Base-by-base conservation (phyloP, 1,284 basidiomycete genomes). In the Albatrellus sp. region DNA sequence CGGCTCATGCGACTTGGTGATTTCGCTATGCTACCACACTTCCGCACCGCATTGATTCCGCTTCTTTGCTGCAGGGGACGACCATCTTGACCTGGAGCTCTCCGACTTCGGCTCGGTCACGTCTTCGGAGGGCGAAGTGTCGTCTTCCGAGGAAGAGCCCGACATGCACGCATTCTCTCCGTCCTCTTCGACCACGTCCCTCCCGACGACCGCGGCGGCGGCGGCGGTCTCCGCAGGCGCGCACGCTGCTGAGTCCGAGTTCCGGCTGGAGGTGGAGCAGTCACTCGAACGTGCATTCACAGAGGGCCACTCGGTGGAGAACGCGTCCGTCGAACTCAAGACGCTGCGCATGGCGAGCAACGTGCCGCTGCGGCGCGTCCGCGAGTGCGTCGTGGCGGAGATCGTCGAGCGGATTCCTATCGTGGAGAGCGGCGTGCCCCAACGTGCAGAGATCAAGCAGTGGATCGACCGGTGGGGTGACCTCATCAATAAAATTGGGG, bases 321-420 rank as follows among this genome's bases (percentile, higher is more conserved):
- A 94, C 62, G 90, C 90, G 1, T 74, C 88, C 0, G 89, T 94
- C 53, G 90, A 94, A 59, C 73, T 94, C 53, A 94, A 93, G 69
- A 94, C 90, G 42, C 72, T 94, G 44, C 80, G 91, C 39, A 94
- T 94, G 91, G 89, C 90, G 36, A 85, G 80, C 52, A 94, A 94
- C 57, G 91, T 93, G 38, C 73, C 85, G 3, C 71, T 91, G 20
- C 69, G 70, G 14, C 72, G 77, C 49, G 90, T 94, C 39, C 73
- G 84, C 43, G 80, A 84, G 59, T 80, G 81, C 12, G 88, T 91
- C 24, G 70, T 93, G 30, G 71, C 70, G 14, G 79, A 75, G 28
- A 70, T 90, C 46, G 80, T 89, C 43, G 75, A 80, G 49, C 71
- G 70, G 47, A 77, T 89, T 32, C 63, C 62, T 45, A 58, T 85